Evolutionary conservation across 2,329 filamentous ascomycete species (phyloP).

Genomic region (Neopestalotiopsis sp.): DNA sequence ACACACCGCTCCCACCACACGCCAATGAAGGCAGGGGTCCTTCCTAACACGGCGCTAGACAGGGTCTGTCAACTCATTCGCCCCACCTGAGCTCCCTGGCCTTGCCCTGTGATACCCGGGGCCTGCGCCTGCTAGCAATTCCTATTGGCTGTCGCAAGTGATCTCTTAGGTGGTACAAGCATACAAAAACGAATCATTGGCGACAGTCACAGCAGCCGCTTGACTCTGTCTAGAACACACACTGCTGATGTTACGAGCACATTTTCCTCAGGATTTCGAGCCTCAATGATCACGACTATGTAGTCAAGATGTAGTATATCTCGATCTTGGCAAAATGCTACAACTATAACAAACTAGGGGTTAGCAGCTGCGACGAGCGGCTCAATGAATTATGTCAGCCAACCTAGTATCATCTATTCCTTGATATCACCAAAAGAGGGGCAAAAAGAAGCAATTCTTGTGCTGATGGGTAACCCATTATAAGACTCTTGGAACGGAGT

Average conservation of each 20-base stretch:
- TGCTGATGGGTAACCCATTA: too few relatives aligned
- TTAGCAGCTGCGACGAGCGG: too few relatives aligned
- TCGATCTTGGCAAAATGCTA: too few relatives aligned
- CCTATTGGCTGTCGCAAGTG: background rate
- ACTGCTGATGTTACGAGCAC: too few relatives aligned
- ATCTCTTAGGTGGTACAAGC: background rate
- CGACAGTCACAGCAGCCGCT: background rate
- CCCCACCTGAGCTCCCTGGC: background rate
- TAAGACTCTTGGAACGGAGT: too few relatives aligned
- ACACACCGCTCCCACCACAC: conserved; percentile 10
- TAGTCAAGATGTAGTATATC: too few relatives aligned
- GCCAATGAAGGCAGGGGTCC: conserved; percentile 5
- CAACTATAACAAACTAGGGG: too few relatives aligned
- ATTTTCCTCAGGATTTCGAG: background rate
- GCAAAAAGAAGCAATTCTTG: too few relatives aligned
- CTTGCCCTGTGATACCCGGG: background rate
- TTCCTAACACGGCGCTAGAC: conserved; percentile 9
- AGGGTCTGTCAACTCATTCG: background rate
- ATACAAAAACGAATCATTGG: background rate
- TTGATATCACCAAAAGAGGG: too few relatives aligned
- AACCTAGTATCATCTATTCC: too few relatives aligned
- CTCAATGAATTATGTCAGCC: too few relatives aligned
- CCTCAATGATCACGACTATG: background rate
- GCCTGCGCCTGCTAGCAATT: background rate
- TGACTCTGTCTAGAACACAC: background rate